A percentile compares a stretch with the other conserved stretches of the same genome.
Evolutionary conservation across 768 basidiomycete genomes (phyloP).

Genomic region (Amanita pallidorosea): DNA sequence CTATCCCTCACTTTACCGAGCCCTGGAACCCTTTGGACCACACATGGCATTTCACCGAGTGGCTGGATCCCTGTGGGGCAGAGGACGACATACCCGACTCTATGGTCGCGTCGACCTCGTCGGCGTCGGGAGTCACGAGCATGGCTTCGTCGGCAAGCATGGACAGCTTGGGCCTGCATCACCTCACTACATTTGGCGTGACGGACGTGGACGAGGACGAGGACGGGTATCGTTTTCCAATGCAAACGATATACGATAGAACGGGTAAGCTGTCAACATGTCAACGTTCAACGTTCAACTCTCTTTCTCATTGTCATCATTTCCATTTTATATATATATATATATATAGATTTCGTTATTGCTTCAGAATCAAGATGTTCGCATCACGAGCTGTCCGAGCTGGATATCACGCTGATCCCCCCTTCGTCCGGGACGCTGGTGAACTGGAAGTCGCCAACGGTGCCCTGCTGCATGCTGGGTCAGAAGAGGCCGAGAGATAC

Average conservation of each 20-base stretch:
- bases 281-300: too few species aligned
- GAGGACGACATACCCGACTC: not conserved
- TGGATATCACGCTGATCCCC: constrained; percentile 1
- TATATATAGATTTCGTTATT: not conserved
- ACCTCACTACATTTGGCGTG: not conserved
- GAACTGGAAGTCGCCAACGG: constrained; percentile 1
- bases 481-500: constrained; percentile 2
- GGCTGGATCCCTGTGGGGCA: not conserved
- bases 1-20: too few species aligned
- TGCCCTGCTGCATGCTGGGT: not conserved
- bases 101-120: not conserved
- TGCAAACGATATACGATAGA: not conserved
- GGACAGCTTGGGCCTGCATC: constrained; percentile 1
- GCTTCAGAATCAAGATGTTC: not conserved
- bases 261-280: not conserved
- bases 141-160: not conserved
- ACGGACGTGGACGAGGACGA: too few species aligned
- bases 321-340: not conserved
- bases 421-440: constrained; percentile 1
- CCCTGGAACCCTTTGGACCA: not conserved
- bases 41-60: not conserved
- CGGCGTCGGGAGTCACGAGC: not conserved
- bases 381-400: not conserved
- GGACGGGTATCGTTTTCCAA: not conserved
- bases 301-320: not conserved